Conservation (phyloP, 371 early-diverging fungal genomes). For the Zancudomyces culisetae region DNA sequence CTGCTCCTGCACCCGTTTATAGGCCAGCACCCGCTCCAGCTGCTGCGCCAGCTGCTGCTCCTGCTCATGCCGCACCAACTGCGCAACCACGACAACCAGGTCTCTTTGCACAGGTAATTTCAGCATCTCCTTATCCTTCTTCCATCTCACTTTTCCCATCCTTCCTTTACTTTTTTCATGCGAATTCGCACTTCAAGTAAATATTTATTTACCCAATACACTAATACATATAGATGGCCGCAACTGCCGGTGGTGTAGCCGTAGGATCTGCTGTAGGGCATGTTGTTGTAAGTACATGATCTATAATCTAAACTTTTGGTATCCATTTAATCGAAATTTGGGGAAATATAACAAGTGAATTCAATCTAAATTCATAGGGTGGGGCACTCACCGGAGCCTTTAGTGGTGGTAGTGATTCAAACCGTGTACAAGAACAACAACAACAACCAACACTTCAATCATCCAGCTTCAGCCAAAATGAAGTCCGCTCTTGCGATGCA, state of each 20-base stretch:
- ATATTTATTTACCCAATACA: not conserved
- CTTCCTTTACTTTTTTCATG: not conserved
- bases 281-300: conserved; percentile 33
- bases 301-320: no score
- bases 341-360: no score
- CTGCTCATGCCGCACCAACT: conserved; percentile 14
- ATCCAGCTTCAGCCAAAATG: conserved; percentile 6
- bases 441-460: conserved; percentile 22
- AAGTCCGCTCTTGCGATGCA: conserved; percentile 41
- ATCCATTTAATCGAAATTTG: no score
- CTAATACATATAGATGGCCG: conserved; percentile 36
- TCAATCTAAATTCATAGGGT: no score
- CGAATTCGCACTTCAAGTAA: not conserved
- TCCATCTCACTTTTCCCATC: not conserved
- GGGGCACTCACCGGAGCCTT: conserved; percentile 53
- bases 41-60: conserved; percentile 25
- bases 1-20: conserved; percentile 41
- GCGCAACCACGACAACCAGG: conserved; percentile 35
- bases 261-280: conserved; percentile 69
- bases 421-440: conserved; percentile 17
- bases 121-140: not conserved
- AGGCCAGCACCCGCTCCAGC: conserved; percentile 46
- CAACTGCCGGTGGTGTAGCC: conserved; percentile 86
- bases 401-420: conserved; percentile 14
- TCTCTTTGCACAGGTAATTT: conserved; percentile 49